Evolutionary conservation across 169 alveolate species (phyloP).

Genomic region (Plasmodium ovale): DNA sequence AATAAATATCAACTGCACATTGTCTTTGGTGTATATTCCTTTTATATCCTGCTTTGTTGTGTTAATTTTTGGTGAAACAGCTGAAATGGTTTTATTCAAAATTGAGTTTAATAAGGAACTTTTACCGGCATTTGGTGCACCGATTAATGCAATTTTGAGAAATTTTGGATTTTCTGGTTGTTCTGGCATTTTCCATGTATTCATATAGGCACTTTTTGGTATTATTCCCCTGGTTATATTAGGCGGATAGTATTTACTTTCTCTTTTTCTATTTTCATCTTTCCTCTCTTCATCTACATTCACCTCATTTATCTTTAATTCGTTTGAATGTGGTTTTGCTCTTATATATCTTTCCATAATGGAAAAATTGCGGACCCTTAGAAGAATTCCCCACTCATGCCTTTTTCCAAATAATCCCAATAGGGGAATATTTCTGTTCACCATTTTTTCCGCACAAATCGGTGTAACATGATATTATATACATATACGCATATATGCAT

Average conservation of each 20-base stretch:
- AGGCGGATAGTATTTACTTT: conserved; percentile 63
- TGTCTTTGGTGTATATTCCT: conserved; percentile 83
- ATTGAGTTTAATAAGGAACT: conserved; percentile 89
- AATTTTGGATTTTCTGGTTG: conserved; percentile 80
- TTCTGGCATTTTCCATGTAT: conserved; percentile 81
- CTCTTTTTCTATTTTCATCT: conserved; percentile 27
- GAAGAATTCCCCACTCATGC: not conserved
- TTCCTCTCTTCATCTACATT: conserved; percentile 22
- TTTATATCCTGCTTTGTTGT: conserved; percentile 87
- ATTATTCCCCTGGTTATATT: conserved; percentile 75
- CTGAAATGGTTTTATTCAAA: conserved; percentile 84
- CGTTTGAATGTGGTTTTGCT: conserved; percentile 71
- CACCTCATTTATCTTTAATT: conserved; percentile 42
- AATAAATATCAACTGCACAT: conserved; percentile 86
- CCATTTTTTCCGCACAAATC: conserved; percentile 1
- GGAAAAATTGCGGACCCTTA: conserved; percentile 26
- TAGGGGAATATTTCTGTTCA: not conserved
- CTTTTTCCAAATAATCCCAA: not conserved
- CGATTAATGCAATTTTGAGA: conserved; percentile 85
- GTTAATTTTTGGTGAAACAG: conserved; percentile 91
- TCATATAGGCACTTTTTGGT: conserved; percentile 76
- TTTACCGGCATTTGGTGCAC: conserved; percentile 91
- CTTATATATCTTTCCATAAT: conserved; percentile 70
- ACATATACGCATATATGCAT: no score
- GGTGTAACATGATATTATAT: not conserved